Percentiles rank a stretch among this genome's conserved stretches.
Conservation (phyloP, 345 rosid genomes). For the Sisymbrium irio region DNA sequence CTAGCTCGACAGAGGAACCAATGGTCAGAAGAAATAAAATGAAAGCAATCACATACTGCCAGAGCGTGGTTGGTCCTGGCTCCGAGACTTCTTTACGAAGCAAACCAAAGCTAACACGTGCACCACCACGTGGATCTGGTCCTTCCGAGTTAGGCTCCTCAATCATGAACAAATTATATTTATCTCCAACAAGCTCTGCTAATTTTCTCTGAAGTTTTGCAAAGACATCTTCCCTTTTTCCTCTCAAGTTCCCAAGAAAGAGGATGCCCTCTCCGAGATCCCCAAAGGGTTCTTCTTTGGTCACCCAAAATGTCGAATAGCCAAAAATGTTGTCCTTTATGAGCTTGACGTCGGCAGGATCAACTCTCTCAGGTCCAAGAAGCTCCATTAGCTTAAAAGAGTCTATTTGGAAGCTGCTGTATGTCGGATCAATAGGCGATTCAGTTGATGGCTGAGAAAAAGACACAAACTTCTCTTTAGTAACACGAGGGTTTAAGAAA, state of each 20-base stretch:
- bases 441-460: constrained; percentile 57
- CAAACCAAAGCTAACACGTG: constrained; percentile 91
- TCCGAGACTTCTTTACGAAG: constrained; percentile 93
- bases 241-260: constrained; percentile 89
- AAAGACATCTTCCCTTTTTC: constrained; percentile 75
- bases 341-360: constrained; percentile 74
- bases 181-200: constrained; percentile 58
- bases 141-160: constrained; percentile 94
- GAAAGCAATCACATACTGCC: constrained; percentile 94
- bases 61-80: constrained; percentile 93
- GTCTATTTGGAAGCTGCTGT: constrained; percentile 79
- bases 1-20: constrained; percentile 89
- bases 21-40: constrained; percentile 78
- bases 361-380: constrained; percentile 95
- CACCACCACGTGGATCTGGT: constrained; percentile 92
- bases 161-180: constrained; percentile 90
- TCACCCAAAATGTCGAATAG: constrained; percentile 92
- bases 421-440: constrained; percentile 63
- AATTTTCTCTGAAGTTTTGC: constrained; percentile 70
- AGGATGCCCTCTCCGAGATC: constrained; percentile 86
- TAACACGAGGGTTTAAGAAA: not conserved
- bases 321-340: constrained; percentile 86
- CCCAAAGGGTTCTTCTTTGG: constrained; percentile 96
- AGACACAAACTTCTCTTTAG: constrained; percentile 18
- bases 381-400: constrained; percentile 92